Evolutionary conservation across 192 early-diverging fungal species (phyloP), one percentile per base, ranked within the genome.

Genomic region (Coemansia sp.): DNA sequence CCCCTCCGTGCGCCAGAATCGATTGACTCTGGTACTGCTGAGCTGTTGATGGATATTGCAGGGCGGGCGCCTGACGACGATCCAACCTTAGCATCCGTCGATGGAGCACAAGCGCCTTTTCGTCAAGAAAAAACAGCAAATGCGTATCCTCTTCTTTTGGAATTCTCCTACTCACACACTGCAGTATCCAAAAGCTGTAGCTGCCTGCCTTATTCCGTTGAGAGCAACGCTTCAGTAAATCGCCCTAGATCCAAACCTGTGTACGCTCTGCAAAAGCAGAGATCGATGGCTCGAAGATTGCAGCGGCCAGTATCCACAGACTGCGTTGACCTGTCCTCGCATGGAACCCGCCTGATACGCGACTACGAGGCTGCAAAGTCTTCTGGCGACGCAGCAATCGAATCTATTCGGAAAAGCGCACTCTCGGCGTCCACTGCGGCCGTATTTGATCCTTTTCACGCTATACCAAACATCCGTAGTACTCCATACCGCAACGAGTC

Each of bases 21-120:
- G 3, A 67, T 49, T 6, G 74, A 73, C 44, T 63, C 67, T 13
- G 79, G 79, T 39, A 76, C 79, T 32, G 32, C 32, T 2, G 79
- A 81, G 68, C 67, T 81, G 49, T 69, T 69, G 16, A 81, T 81
- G 79, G 79, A 81, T 18, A 65, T 81, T 42, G 60, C 71, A 21
- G 56, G 69, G 52, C 67, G 79, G 9, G 74, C 70, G 12, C 73
- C 73, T 7, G 74, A 81, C 40, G 72, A 40, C 43, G 79, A 81
- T 60, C 70, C 79, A 19, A 72, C 79, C 41, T 70, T 81, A 11
- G 71, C 70, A 38, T 48, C 62, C 6, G 41, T 56, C n/a, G 68
- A 76, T 18, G 79, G 74, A 15, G 47, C 74, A 7, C 9, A 12
- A 40, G 43, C 50, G 44, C 79, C 79, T 2, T 81, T 72, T 56